A percentile compares a stretch with the other conserved stretches of the same genome.
These are phyloP conservation scores for Blepharisma stoltei DNA, from an alignment of 73 alveolate genomes.

Conservation along the genomic window DNA sequence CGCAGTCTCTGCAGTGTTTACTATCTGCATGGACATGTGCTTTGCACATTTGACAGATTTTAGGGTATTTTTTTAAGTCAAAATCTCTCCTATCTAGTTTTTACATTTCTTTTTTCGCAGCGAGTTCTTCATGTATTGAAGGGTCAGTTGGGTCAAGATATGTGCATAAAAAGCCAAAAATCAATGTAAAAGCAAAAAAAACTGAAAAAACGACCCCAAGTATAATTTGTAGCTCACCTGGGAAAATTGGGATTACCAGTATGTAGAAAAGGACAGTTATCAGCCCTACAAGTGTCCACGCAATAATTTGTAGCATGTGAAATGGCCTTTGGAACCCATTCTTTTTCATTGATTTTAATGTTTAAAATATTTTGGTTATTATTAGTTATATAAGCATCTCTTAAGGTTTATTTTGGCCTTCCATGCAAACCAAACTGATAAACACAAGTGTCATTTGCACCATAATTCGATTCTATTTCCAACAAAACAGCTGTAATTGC, in stretches of 20 bases:
- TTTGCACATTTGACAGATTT: slow-evolving; percentile 24
- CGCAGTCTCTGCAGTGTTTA: slow-evolving; percentile 76
- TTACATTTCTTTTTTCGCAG: slow-evolving; percentile 9
- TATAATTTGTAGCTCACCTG: neutral
- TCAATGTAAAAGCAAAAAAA: neutral
- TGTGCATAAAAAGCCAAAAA: slow-evolving; percentile 19
- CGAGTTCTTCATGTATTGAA: neutral
- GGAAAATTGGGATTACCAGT: neutral
- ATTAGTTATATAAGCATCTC: no score
- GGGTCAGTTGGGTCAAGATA: slow-evolving; percentile 30
- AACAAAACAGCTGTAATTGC: no score
- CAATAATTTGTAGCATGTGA: slow-evolving; percentile 31
- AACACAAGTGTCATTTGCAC: no score
- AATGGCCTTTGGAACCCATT: slow-evolving; percentile 47
- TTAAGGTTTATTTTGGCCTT: no score
- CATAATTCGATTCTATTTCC: no score
- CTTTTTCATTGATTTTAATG: neutral
- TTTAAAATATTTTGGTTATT: no score
- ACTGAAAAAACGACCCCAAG: slow-evolving; percentile 18
- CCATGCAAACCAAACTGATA: no score
- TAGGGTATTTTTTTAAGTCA: slow-evolving; percentile 17
- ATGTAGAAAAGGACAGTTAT: slow-evolving; percentile 6
- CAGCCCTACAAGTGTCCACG: slow-evolving; percentile 36
- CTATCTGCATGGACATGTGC: slow-evolving; percentile 28
- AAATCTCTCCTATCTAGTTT: neutral